Percentiles rank a stretch among this genome's conserved stretches.
Evolutionary conservation across 2,329 filamentous ascomycete genomes (phyloP).

Genomic region (Magnaporthiopsis rhizophila): DNA sequence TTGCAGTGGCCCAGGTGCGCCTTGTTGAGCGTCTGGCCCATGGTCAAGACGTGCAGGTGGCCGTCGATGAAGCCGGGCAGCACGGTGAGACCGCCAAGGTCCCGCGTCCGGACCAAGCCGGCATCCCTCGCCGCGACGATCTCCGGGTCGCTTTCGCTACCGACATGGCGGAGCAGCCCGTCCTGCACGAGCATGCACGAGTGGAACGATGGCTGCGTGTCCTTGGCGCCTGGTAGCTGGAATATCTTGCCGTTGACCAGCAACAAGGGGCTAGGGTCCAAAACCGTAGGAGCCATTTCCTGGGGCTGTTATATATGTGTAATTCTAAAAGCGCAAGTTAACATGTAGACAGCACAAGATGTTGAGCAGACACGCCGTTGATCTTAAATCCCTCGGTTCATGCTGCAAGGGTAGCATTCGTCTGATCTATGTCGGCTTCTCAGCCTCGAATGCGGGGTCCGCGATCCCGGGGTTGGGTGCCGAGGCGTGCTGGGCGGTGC

Average conservation of each 20-base stretch:
- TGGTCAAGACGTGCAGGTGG: constrained; percentile 48
- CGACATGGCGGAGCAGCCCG: constrained; percentile 27
- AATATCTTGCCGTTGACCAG: constrained; percentile 40
- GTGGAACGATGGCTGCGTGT: constrained; percentile 23
- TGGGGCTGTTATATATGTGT: not conserved
- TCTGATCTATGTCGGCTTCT: not conserved
- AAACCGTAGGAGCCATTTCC: not conserved
- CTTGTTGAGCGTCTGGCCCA: constrained; percentile 46
- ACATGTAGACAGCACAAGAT: not conserved
- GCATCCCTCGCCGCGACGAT: constrained; percentile 21
- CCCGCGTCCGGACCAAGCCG: constrained; percentile 12
- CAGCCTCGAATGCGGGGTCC: not conserved
- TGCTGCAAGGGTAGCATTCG: not conserved
- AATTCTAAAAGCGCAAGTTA: too few relatives aligned
- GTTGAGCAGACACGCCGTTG: not conserved
- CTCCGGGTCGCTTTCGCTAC: constrained; percentile 21
- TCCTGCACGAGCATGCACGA: constrained; percentile 28
- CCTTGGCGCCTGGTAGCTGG: constrained; percentile 19
- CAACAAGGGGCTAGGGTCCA: not conserved
- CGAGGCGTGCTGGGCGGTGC: not conserved
- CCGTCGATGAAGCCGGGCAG: constrained; percentile 50
- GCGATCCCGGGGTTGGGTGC: not conserved
- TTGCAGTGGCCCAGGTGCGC: constrained; percentile 37
- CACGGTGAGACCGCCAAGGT: constrained; percentile 32
- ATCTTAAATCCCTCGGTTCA: not conserved